Conservation (phyloP, 768 basidiomycete species). For the Ramaria rubella region DNA sequence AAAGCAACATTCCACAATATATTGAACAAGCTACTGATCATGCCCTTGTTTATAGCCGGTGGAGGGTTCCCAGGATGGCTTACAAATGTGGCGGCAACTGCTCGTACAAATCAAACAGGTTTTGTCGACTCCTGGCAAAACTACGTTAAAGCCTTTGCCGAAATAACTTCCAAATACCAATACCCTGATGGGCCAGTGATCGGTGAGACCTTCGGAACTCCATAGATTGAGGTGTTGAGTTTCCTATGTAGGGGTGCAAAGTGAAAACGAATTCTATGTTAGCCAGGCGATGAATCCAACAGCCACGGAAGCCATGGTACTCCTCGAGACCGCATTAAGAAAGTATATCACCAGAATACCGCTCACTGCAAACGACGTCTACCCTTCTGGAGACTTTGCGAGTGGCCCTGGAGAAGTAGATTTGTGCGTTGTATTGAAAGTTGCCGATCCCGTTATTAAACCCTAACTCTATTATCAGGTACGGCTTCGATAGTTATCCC, state of each 20-base stretch:
- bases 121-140: constrained; percentile 20
- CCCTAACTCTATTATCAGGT: neutral
- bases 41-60: constrained; percentile 9
- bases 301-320: neutral
- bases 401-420: constrained; percentile 19
- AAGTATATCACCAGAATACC: neutral
- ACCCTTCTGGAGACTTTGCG: constrained; percentile 12
- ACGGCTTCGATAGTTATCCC: constrained; percentile 18
- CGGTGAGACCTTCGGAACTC: neutral
- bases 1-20: neutral
- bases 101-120: constrained; percentile 17
- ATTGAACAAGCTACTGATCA: neutral
- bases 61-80: constrained; percentile 23
- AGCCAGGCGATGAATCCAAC: neutral
- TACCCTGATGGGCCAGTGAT: neutral
- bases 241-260: neutral
- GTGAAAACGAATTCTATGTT: neutral
- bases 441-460: neutral
- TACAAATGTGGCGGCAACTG: constrained; percentile 17
- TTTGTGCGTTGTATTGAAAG: constrained; percentile 11
- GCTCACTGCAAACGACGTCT: neutral
- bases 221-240: neutral
- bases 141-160: constrained; percentile 14
- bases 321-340: neutral
- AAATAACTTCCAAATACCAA: constrained; percentile 8